Conservation (phyloP, 1,284 basidiomycete species). For the Phylloporus sp. region DNA sequence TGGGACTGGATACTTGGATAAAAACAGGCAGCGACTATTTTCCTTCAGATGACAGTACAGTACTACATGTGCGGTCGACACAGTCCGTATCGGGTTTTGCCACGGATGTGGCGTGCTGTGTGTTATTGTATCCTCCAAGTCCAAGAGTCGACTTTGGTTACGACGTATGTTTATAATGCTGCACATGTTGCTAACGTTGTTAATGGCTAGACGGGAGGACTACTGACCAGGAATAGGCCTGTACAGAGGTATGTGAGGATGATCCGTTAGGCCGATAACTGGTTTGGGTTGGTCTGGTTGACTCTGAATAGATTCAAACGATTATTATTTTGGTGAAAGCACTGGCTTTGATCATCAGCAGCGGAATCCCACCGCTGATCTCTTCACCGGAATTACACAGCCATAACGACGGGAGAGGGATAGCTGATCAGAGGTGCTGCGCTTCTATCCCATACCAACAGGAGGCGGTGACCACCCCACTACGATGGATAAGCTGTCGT, state of each 20-base stretch:
- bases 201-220: not conserved
- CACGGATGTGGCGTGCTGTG: too few relatives aligned
- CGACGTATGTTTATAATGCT: too few relatives aligned
- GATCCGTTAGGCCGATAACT: not conserved
- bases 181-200: too few relatives aligned
- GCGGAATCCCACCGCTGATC: not conserved
- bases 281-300: not conserved
- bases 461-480: not conserved
- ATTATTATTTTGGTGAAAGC: not conserved
- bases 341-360: not conserved
- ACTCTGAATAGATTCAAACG: not conserved
- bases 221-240: not conserved
- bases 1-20: too few relatives aligned
- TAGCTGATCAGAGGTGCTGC: not conserved
- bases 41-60: too few relatives aligned
- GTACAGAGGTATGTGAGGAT: not conserved
- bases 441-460: conserved; percentile 3
- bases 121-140: too few relatives aligned
- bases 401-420: not conserved
- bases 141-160: too few relatives aligned
- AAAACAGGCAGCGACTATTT: too few relatives aligned
- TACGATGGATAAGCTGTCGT: not conserved
- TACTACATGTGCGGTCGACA: too few relatives aligned
- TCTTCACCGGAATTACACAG: not conserved
- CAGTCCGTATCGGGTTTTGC: too few relatives aligned